Conservation (phyloP, 352 stramenopile species). For the Phytophthora agathidicida region DNA sequence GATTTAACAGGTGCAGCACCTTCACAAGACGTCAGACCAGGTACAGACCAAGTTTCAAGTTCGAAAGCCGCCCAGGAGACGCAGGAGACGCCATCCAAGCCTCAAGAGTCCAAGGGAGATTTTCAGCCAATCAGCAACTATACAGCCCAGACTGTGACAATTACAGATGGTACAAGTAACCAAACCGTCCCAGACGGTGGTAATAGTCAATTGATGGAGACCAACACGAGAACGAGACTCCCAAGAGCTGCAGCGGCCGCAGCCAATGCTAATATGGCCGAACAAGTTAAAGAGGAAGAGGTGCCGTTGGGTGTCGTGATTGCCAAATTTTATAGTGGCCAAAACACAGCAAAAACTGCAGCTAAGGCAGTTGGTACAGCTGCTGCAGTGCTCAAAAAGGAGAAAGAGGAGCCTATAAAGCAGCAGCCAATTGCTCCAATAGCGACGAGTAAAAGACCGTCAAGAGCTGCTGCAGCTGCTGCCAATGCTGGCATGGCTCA, state of each 20-base stretch:
- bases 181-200: not conserved
- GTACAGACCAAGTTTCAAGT: not conserved
- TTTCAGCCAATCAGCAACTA: no score
- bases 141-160: no score
- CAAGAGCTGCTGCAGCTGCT: conserved; percentile 24
- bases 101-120: not conserved
- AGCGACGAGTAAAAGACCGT: conserved; percentile 3
- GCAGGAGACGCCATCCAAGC: not conserved
- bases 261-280: conserved; percentile 14
- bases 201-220: not conserved
- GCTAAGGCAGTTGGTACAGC: not conserved
- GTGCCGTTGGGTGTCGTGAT: not conserved
- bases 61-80: not conserved
- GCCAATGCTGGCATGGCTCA: conserved; percentile 21
- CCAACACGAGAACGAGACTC: not conserved
- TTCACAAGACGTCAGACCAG: not conserved
- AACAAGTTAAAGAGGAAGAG: conserved; percentile 11
- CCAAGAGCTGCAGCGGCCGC: conserved; percentile 7
- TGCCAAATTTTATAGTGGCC: not conserved
- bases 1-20: not conserved
- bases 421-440: not conserved
- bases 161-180: not conserved
- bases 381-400: no score
- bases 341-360: not conserved
- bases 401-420: not conserved